These are phyloP conservation scores for Paraphaeosphaeria sporulosa DNA, from an alignment of 2,329 filamentous ascomycete genomes.

Conservation along the genomic window DNA sequence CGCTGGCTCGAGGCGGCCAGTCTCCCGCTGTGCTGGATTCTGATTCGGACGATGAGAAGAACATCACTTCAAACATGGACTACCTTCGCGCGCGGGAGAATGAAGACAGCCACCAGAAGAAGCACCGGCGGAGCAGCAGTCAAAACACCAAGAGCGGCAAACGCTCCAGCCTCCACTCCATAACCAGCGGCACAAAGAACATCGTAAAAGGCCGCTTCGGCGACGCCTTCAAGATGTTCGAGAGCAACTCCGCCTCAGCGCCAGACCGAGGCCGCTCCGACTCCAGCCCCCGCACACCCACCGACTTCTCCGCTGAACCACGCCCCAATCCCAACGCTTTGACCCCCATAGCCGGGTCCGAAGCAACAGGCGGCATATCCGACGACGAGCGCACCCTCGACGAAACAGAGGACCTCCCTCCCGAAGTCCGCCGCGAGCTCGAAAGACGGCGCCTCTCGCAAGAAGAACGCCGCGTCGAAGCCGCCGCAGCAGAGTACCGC, in stretches of 20 bases:
- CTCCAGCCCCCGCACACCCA: conserved; percentile 34
- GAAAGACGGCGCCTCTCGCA: conserved; percentile 82
- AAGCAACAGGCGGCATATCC: conserved; percentile 72
- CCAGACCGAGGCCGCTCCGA: conserved; percentile 38
- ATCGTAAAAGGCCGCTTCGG: conserved; percentile 89
- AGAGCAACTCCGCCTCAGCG: conserved; percentile 58
- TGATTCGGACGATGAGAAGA: conserved; percentile 64
- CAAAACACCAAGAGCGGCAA: conserved; percentile 69
- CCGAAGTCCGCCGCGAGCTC: conserved; percentile 88
- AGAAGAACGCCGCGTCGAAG: conserved; percentile 89
- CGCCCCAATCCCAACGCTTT: conserved; percentile 33
- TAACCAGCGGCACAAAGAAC: conserved; percentile 78
- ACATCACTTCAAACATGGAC: conserved; percentile 81
- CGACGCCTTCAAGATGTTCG: conserved; percentile 92
- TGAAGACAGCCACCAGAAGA: conserved; percentile 62
- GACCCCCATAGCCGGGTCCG: conserved; percentile 78
- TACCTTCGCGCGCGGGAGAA: conserved; percentile 80
- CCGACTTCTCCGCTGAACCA: conserved; percentile 32
- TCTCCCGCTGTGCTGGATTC: conserved; percentile 44
- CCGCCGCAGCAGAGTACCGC: conserved; percentile 87
- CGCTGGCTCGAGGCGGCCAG: conserved; percentile 36
- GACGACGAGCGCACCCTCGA: conserved; percentile 72
- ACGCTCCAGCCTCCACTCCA: conserved; percentile 73
- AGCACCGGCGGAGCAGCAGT: conserved; percentile 63
- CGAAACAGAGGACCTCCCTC: conserved; percentile 76